Evolutionary conservation across 345 rosid species (phyloP), one percentile per base, ranked within the genome.

Genomic region (Arabis hirsuta): DNA sequence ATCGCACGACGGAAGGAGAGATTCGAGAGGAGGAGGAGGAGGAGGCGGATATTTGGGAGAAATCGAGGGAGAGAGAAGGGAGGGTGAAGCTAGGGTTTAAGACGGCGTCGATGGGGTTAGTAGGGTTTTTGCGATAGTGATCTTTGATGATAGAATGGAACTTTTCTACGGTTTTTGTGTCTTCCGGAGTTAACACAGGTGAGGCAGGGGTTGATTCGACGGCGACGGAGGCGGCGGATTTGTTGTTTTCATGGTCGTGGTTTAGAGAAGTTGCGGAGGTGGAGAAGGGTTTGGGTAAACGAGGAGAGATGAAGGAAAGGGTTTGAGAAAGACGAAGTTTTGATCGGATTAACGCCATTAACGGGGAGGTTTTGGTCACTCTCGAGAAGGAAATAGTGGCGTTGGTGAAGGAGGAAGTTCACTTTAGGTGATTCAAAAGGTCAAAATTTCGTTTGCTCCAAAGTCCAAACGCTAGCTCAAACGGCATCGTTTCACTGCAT

Each of bases 51-150:
- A 80, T 42, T 31, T 76, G 86, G 76, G 95, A 79, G 84, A 91
- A 83, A 50, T 79, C 86, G 67, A 76, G 77, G 71, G 92, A 90
- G 62, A 87, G 92, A 55, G 91, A 50, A 10, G 90, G 82, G 64
- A 86, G 80, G 16, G 89, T 77, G 82, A 81, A 77, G 71, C 50
- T 69, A 13, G 85, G 82, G 79, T 57, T 64, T 24, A 84, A 75
- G 29, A 86, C 81, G 43, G 78, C 42, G 34, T 83, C 78, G 46
- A 26, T 59, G 14, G 82, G 73, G 62, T 56, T 57, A 0, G 74
- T 73, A 14, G 96, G 92, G 86, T 87, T 86, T 79, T 81, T 83
- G 61, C 96, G 93, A 79, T 88, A 78, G 87, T 95, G 96, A 42
- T 86, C 84, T 78, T 81, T 90, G 83, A 95, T 91, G 20, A 89